These are phyloP conservation scores for Penicillium waksmanii DNA, from an alignment of 495 filamentous ascomycete genomes.

Conservation along the genomic window DNA sequence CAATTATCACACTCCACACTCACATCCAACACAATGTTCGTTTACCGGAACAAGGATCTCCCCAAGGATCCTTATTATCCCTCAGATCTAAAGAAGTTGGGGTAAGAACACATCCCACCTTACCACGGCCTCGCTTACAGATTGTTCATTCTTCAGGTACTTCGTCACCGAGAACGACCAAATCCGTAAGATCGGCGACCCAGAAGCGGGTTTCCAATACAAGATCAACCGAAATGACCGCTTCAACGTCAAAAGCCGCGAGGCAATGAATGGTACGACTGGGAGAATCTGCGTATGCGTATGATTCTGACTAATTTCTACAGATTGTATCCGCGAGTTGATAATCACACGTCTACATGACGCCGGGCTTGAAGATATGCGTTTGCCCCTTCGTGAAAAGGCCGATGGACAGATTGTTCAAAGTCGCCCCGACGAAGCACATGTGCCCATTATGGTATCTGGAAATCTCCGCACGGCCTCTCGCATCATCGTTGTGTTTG, in stretches of 20 bases:
- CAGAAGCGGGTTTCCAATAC: constrained; percentile 71
- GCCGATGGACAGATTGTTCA: neutral
- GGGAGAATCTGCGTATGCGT: neutral
- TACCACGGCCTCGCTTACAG: neutral
- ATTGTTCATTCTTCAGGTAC: constrained; percentile 52
- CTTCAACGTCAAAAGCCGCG: constrained; percentile 69
- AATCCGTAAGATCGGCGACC: constrained; percentile 67
- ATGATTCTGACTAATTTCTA: neutral
- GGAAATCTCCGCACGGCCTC: constrained; percentile 41
- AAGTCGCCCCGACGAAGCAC: neutral
- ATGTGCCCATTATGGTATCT: constrained; percentile 4
- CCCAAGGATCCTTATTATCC: constrained; percentile 71
- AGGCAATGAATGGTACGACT: constrained; percentile 65
- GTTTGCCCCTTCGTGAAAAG: neutral
- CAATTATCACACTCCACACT: neutral
- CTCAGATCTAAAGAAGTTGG: constrained; percentile 64
- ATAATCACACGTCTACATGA: constrained; percentile 62
- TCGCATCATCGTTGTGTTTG: constrained; percentile 75
- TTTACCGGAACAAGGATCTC: constrained; percentile 61
- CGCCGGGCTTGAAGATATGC: constrained; percentile 49
- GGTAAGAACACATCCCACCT: constrained; percentile 50
- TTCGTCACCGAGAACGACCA: constrained; percentile 72
- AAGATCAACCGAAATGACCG: constrained; percentile 71
- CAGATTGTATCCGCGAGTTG: constrained; percentile 65
- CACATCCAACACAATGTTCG: constrained; percentile 62